These are phyloP conservation scores for Cercospora sp. DNA, from an alignment of 2,329 filamentous ascomycete genomes.

Conservation along the genomic window DNA sequence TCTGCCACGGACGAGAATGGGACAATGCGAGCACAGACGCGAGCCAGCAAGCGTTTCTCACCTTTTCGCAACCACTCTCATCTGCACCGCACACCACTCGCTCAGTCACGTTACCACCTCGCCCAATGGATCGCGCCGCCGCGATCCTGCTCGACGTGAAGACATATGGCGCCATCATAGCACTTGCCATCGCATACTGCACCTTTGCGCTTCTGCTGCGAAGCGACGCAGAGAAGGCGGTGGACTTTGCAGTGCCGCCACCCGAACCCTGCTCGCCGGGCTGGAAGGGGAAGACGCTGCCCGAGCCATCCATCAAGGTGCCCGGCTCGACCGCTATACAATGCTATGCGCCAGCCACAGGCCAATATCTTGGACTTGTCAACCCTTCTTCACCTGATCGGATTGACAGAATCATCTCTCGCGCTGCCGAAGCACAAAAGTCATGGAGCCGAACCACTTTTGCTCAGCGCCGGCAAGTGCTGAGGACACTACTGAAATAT, in stretches of 20 bases:
- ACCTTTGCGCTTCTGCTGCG: constrained; percentile 9
- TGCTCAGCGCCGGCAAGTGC: constrained; percentile 71
- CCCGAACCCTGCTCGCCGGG: constrained; percentile 60
- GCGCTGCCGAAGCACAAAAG: constrained; percentile 71
- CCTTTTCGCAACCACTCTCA: constrained; percentile 3
- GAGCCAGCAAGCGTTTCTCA: background rate
- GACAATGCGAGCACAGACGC: constrained; percentile 2
- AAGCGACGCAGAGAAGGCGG: constrained; percentile 26
- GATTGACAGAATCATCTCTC: constrained; percentile 76
- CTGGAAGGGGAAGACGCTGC: constrained; percentile 59
- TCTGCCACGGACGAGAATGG: background rate
- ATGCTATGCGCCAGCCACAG: constrained; percentile 88
- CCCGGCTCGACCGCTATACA: constrained; percentile 68
- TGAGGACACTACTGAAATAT: constrained; percentile 77
- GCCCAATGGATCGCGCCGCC: constrained; percentile 5
- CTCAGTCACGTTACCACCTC: constrained; percentile 7
- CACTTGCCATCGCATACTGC: constrained; percentile 11
- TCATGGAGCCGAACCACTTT: constrained; percentile 80
- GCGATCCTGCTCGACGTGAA: constrained; percentile 3
- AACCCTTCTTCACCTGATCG: constrained; percentile 74
- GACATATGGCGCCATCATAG: constrained; percentile 2
- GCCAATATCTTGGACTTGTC: constrained; percentile 74
- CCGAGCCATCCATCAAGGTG: constrained; percentile 64
- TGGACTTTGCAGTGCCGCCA: constrained; percentile 45
- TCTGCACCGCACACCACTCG: background rate